Percentiles rank a stretch among this genome's conserved stretches.
These are phyloP conservation scores for Haplosporangium sp. DNA, from an alignment of 371 early-diverging fungal genomes.

Conservation along the genomic window DNA sequence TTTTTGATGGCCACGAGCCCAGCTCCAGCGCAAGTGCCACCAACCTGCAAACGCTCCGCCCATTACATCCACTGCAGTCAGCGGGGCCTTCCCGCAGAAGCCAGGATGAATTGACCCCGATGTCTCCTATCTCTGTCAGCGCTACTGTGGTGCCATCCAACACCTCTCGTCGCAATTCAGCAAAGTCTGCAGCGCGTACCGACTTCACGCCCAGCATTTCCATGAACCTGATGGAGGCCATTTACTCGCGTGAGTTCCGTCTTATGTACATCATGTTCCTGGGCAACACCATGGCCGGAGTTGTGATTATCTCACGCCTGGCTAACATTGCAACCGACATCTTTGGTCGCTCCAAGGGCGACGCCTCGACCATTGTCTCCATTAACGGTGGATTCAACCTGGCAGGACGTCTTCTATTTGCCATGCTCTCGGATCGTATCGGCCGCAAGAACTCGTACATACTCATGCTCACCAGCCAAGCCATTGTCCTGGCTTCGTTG, in stretches of 20 bases:
- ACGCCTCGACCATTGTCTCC: conserved; percentile 65
- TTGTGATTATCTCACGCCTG: conserved; percentile 66
- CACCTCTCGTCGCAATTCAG: conserved; percentile 28
- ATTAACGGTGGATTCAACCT: conserved; percentile 73
- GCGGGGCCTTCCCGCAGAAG: conserved; percentile 10
- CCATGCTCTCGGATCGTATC: conserved; percentile 67
- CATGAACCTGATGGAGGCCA: conserved; percentile 64
- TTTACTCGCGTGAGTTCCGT: conserved; percentile 64
- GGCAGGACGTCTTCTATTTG: conserved; percentile 65
- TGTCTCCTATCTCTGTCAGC: conserved; percentile 31
- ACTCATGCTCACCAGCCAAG: conserved; percentile 60
- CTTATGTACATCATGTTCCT: conserved; percentile 64
- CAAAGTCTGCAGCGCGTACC: conserved; percentile 8
- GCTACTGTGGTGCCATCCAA: conserved; percentile 33
- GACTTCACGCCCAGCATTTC: conserved; percentile 58
- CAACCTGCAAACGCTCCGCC: conserved; percentile 17
- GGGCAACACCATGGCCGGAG: conserved; percentile 65
- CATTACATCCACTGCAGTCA: conserved; percentile 12
- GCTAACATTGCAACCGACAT: conserved; percentile 65
- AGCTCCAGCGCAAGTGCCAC: neutral
- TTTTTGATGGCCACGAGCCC: conserved; percentile 7
- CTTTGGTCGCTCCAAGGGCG: conserved; percentile 54
- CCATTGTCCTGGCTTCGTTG: conserved; percentile 59
- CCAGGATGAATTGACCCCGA: conserved; percentile 26
- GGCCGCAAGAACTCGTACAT: conserved; percentile 70